These are phyloP conservation scores for Zygosaccharomyces bailii DNA, from an alignment of 805 yeast genomes.

Conservation along the genomic window DNA sequence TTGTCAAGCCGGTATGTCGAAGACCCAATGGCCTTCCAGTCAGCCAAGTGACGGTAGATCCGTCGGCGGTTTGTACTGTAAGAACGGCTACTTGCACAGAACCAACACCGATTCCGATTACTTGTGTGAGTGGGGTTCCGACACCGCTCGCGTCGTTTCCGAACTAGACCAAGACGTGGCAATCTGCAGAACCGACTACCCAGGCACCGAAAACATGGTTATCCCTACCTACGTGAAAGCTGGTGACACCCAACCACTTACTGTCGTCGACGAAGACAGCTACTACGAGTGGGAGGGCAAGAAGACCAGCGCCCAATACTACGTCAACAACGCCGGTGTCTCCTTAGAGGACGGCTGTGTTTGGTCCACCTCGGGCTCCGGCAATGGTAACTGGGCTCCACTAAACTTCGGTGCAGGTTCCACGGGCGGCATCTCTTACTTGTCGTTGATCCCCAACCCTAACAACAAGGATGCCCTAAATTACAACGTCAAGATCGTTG, in stretches of 20 bases:
- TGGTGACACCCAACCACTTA: conserved; percentile 43
- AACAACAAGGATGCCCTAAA: conserved; percentile 55
- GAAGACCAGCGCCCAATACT: conserved; percentile 67
- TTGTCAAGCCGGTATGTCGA: conserved; percentile 98
- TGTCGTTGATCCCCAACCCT: conserved; percentile 75
- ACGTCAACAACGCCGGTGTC: conserved; percentile 75
- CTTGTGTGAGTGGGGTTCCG: conserved; percentile 86
- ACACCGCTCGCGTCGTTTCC: conserved; percentile 64
- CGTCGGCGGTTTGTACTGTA: conserved; percentile 89
- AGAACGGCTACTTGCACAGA: conserved; percentile 78
- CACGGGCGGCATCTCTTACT: conserved; percentile 56
- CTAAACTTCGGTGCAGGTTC: conserved; percentile 74
- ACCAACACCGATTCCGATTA: conserved; percentile 62
- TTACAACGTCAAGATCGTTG: conserved; percentile 74
- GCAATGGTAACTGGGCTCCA: conserved; percentile 79
- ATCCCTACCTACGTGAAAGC: conserved; percentile 63
- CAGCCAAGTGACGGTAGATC: conserved; percentile 91
- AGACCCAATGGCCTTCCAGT: conserved; percentile 91
- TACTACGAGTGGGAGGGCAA: conserved; percentile 64
- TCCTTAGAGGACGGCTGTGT: conserved; percentile 64
- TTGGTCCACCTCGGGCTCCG: conserved; percentile 60
- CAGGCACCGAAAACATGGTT: conserved; percentile 79
- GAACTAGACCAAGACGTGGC: conserved; percentile 63
- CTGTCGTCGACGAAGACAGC: conserved; percentile 57
- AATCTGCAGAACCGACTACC: conserved; percentile 75